Evolutionary conservation across 495 filamentous ascomycete genomes (phyloP).

Genomic region (Parathielavia appendiculata): DNA sequence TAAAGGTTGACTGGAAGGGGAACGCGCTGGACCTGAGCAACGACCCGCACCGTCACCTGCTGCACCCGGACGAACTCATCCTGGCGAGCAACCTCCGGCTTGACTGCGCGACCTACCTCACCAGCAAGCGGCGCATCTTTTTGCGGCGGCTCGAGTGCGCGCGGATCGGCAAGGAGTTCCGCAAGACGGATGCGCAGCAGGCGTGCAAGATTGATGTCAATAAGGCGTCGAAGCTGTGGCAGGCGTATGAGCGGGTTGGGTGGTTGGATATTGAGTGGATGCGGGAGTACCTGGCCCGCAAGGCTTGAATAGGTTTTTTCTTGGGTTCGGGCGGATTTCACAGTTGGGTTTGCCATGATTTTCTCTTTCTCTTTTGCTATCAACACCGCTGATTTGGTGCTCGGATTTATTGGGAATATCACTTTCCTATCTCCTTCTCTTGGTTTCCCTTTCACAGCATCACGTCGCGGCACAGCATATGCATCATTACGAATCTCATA

Average conservation of each 20-base stretch:
- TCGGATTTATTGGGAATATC: not conserved
- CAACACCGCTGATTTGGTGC: not conserved
- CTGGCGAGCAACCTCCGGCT: slow-evolving; percentile 79
- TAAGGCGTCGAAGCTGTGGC: slow-evolving; percentile 95
- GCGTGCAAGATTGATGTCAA: slow-evolving; percentile 98
- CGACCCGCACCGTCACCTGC: slow-evolving; percentile 70
- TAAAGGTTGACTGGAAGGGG: slow-evolving; percentile 88
- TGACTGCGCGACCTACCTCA: slow-evolving; percentile 85
- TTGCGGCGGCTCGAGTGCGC: slow-evolving; percentile 65
- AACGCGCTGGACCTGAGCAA: slow-evolving; percentile 70
- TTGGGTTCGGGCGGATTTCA: not conserved
- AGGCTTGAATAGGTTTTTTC: slow-evolving; percentile 5
- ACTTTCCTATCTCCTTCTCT: not conserved
- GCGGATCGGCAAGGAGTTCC: slow-evolving; percentile 73
- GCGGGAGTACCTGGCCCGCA: slow-evolving; percentile 39
- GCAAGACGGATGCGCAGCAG: slow-evolving; percentile 96
- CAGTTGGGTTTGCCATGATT: not conserved
- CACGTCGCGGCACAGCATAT: slow-evolving; percentile 12
- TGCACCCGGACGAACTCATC: slow-evolving; percentile 73
- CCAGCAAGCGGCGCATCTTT: slow-evolving; percentile 93
- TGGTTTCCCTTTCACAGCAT: not conserved
- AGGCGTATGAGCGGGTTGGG: slow-evolving; percentile 81
- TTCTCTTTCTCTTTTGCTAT: not conserved
- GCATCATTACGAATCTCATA: slow-evolving; percentile 15
- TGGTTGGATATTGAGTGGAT: slow-evolving; percentile 73